phyloP scores from a whole-genome alignment of 2,329 filamentous ascomycete genomes.

The Ascomycota sp. region DNA sequence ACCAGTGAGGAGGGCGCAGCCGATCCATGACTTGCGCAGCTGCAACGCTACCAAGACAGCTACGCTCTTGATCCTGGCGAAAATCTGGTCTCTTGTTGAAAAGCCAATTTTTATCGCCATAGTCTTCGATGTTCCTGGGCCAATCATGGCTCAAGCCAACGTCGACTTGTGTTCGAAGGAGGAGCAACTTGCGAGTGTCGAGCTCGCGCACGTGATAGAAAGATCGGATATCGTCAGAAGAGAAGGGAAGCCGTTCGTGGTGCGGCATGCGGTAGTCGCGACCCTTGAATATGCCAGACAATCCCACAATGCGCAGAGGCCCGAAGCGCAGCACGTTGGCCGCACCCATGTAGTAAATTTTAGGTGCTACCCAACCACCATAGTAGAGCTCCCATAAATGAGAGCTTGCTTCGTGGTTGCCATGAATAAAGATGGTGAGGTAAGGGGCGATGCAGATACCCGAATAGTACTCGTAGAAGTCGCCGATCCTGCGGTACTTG shows the following conservation, averaged over 20 bases:
- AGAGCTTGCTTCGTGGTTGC: constrained; percentile 87
- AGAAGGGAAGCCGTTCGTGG: constrained; percentile 72
- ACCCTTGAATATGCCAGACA: constrained; percentile 91
- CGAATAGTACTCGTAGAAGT: constrained; percentile 89
- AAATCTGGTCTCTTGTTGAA: constrained; percentile 61
- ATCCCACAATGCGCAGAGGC: constrained; percentile 65
- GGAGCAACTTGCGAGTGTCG: constrained; percentile 75
- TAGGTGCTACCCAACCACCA: constrained; percentile 89
- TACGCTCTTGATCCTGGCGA: constrained; percentile 51
- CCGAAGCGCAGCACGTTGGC: constrained; percentile 76
- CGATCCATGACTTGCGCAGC: constrained; percentile 65
- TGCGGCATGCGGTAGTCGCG: constrained; percentile 73
- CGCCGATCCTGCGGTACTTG: constrained; percentile 74
- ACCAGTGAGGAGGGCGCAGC: constrained; percentile 72
- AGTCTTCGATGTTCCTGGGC: constrained; percentile 65
- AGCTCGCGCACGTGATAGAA: constrained; percentile 83
- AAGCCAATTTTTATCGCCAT: constrained; percentile 47
- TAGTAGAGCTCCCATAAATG: constrained; percentile 87
- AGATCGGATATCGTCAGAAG: constrained; percentile 49
- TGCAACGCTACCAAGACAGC: constrained; percentile 59
- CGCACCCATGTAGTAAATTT: constrained; percentile 91
- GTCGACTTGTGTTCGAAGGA: constrained; percentile 73
- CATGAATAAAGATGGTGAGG: constrained; percentile 77
- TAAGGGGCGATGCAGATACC: constrained; percentile 61
- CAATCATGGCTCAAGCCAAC: constrained; percentile 90